Base-by-base conservation (phyloP, 495 filamentous ascomycete genomes). In the Aspergillus egyptiacus region DNA sequence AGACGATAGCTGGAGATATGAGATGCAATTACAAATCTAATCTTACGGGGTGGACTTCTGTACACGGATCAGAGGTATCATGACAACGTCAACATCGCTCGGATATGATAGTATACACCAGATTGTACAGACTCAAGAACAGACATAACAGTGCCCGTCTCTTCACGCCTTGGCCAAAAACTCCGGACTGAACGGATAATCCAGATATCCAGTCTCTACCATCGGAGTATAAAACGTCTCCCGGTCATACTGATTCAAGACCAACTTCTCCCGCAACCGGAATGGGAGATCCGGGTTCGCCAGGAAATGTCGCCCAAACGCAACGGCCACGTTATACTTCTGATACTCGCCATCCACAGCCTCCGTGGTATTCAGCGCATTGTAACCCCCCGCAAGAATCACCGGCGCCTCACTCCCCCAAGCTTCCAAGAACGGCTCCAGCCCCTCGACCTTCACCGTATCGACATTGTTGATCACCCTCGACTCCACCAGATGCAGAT, bases 251-350 rank as follows among this genome's bases (percentile, higher is more conserved):
- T 58, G 50, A 9, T 58, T 69, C 30, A 86, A 59, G 30, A 59
- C 50, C 30, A 85, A 68, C 0, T 71, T 77, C 27, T 82, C 59
- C 55, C 70, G 58, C 9, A 88, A 47, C 48, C 79, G 66, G 51
- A 78, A 84, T 4, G 75, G 68, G 50, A 90, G 56, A 60, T 89
- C 85, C 0, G 85, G 85, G 35, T 77, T 89, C 44, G 80, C 69
- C 50, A 88, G 80, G 58, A 81, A 90, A 37, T 70, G 71, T n/a
- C 79, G 59, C 19, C 84, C 84, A 62, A 83, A 87, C 3, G 71
- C 73, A 30, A 77, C 60, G 0, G 68, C 67, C 17, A 81, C 59
- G 25, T 83, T 65, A 46, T 68, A 63, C 20, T 72, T 69, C 42
- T 63, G 60, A 54, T 77, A 78, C 28, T 77, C 70, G 13, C 81